A percentile compares a stretch with the other conserved stretches of the same genome.
These are phyloP conservation scores for Aspergillus ochraceus DNA, from an alignment of 2,329 filamentous ascomycete genomes.

Conservation along the genomic window DNA sequence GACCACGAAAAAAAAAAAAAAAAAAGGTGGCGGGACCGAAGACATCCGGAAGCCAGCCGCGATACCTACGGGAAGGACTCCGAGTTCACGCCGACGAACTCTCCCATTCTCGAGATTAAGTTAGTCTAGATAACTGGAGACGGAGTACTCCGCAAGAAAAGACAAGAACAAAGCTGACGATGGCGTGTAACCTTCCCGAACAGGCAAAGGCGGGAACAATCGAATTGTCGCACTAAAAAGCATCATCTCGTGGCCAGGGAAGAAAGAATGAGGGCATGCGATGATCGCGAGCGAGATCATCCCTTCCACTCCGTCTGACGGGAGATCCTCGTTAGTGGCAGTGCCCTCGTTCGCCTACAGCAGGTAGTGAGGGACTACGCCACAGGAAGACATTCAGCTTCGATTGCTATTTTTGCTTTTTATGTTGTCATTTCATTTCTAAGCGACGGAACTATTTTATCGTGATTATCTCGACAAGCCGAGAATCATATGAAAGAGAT, in stretches of 20 bases:
- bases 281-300: not conserved
- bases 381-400: not conserved
- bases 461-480: no score
- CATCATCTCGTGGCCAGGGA: no score
- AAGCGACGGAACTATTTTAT: not conserved
- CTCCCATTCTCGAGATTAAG: no score
- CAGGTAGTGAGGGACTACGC: not conserved
- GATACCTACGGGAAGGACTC: no score
- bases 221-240: not conserved
- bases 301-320: not conserved
- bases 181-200: constrained; percentile 14
- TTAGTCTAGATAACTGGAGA: no score
- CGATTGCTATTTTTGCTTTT: not conserved
- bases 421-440: not conserved
- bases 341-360: not conserved
- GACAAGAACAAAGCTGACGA: not conserved
- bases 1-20: no score
- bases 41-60: no score
- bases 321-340: not conserved
- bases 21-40: no score
- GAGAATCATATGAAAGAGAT: not conserved
- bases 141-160: no score
- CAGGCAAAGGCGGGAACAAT: not conserved
- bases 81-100: no score
- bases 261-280: no score